Base-by-base conservation (phyloP, 1,284 basidiomycete genomes). In the Boletus hoseneyae region DNA sequence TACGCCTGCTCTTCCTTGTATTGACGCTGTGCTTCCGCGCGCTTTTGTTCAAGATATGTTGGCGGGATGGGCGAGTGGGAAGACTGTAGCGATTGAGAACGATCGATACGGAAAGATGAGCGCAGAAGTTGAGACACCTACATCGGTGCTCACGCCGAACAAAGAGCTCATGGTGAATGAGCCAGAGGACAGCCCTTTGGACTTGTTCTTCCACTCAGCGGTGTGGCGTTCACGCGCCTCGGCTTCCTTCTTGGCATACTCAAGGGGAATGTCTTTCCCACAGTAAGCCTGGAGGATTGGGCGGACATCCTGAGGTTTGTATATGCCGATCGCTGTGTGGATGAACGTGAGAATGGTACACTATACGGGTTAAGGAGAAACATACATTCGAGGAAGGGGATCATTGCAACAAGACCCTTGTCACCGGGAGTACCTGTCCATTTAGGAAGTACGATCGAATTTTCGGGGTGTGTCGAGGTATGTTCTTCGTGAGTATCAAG, bases 331-430 rank as follows among this genome's bases (percentile, higher is more conserved):
- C 6, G 92, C 93, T 95, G 58, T n/a, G 29, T 23, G 16, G 19
- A 23, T 45, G n/a, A 27, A 6, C 12, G 54, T 57, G 38, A 53
- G 38, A 48, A 48, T 18, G 29, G 6, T 4, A 38, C 16, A 12
- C 39, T 5, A 54, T 18, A 12, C n/a, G 12, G 9, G 32, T 25
- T 38, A 21, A 40, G 32, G 6, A 8, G 6, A 37, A 29, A 52
- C 87, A 43, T 67, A 93, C 93, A 93, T 74, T 99, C 96, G 8
- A 99, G 80, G 85, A 98, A 98, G 0, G 96, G 95, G 57, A 99
- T 93, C 74, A 97, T 79, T 11, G 87, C 88, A 11, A 99, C 69
- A 18, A 99, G 80, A 1, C 91, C 93, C 58, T 75, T 82, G 67
- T 96, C 93, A 23, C 77, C 73, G 0, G 82, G 72, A 50, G 89